Evolutionary conservation across 208 protist species (phyloP).

Genomic region (Leishmania guyanensis): DNA sequence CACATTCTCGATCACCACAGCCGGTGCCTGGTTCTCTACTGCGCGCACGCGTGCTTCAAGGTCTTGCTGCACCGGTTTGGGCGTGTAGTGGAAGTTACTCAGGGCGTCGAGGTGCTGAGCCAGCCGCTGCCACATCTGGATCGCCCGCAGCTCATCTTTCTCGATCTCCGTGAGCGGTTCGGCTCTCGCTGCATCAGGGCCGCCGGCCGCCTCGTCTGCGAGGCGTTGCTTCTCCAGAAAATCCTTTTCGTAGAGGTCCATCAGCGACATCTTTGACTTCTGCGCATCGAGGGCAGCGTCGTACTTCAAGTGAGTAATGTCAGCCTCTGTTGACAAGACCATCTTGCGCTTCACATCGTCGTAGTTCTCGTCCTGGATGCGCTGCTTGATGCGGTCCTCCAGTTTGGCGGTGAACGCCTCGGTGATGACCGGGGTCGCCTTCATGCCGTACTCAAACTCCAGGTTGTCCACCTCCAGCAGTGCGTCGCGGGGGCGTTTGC

Average conservation of each 20-base stretch:
- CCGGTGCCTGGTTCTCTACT: conserved; percentile 80
- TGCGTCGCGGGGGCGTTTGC: conserved; percentile 79
- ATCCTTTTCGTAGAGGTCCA: conserved; percentile 94
- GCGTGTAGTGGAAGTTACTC: conserved; percentile 93
- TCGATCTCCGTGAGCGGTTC: conserved; percentile 91
- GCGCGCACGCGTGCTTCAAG: conserved; percentile 87
- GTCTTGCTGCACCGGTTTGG: conserved; percentile 86
- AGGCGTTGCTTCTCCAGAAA: conserved; percentile 76
- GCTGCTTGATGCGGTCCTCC: conserved; percentile 88
- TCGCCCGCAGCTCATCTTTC: conserved; percentile 89
- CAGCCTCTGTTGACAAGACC: conserved; percentile 54
- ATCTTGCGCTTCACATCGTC: conserved; percentile 80
- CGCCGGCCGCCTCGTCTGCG: conserved; percentile 59
- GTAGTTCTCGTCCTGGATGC: conserved; percentile 75
- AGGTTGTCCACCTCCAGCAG: conserved; percentile 82
- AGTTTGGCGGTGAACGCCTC: conserved; percentile 81
- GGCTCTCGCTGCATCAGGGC: conserved; percentile 40
- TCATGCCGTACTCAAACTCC: conserved; percentile 91
- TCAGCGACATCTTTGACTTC: conserved; percentile 90
- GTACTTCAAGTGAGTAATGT: conserved; percentile 59
- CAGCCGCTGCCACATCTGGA: conserved; percentile 91
- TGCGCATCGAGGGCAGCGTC: conserved; percentile 72
- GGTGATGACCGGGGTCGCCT: conserved; percentile 85
- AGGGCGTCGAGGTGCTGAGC: conserved; percentile 89
- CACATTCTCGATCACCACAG: conserved; percentile 82